These are phyloP conservation scores for Ustilago bromivora DNA, from an alignment of 1,284 basidiomycete genomes.

Conservation along the genomic window DNA sequence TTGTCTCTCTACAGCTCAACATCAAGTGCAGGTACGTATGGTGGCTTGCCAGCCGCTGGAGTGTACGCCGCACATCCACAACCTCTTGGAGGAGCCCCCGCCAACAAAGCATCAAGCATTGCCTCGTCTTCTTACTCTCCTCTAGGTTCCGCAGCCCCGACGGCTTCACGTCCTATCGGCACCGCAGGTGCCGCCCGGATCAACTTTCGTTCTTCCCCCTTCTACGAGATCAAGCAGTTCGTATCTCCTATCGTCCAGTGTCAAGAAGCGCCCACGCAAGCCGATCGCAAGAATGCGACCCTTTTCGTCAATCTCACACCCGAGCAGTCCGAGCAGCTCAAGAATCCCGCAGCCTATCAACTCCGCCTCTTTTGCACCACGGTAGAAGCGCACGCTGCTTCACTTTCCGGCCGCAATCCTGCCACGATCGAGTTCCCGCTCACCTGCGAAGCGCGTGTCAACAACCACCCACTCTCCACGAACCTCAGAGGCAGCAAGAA, in stretches of 20 bases:
- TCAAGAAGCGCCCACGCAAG: slow-evolving; percentile 51
- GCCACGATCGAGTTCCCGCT: slow-evolving; percentile 64
- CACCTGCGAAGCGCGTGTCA: slow-evolving; percentile 62
- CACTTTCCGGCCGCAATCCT: slow-evolving; percentile 33
- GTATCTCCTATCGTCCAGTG: slow-evolving; percentile 52
- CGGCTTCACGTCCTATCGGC: slow-evolving; percentile 18
- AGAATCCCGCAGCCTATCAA: slow-evolving; percentile 30
- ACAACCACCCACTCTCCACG: slow-evolving; percentile 42
- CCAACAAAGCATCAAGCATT: slow-evolving; percentile 29
- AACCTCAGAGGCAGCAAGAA: slow-evolving; percentile 66
- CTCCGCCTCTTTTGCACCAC: slow-evolving; percentile 62
- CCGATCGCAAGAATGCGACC: slow-evolving; percentile 47
- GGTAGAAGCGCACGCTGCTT: slow-evolving; percentile 54
- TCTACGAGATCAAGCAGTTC: slow-evolving; percentile 60
- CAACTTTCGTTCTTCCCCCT: slow-evolving; percentile 61
- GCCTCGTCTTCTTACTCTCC: slow-evolving; percentile 36
- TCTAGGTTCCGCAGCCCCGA: slow-evolving; percentile 16
- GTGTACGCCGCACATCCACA: slow-evolving; percentile 32
- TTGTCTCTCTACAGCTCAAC: slow-evolving; percentile 8
- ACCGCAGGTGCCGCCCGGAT: slow-evolving; percentile 29
- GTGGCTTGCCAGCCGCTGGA: slow-evolving; percentile 23
- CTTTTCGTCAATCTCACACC: slow-evolving; percentile 46
- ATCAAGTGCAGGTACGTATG: slow-evolving; percentile 42
- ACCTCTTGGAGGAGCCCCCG: slow-evolving; percentile 29
- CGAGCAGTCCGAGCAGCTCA: slow-evolving; percentile 46